Evolutionary conservation across 495 filamentous ascomycete genomes (phyloP), one percentile per base, ranked within the genome.

Genomic region (Podospora comata): DNA sequence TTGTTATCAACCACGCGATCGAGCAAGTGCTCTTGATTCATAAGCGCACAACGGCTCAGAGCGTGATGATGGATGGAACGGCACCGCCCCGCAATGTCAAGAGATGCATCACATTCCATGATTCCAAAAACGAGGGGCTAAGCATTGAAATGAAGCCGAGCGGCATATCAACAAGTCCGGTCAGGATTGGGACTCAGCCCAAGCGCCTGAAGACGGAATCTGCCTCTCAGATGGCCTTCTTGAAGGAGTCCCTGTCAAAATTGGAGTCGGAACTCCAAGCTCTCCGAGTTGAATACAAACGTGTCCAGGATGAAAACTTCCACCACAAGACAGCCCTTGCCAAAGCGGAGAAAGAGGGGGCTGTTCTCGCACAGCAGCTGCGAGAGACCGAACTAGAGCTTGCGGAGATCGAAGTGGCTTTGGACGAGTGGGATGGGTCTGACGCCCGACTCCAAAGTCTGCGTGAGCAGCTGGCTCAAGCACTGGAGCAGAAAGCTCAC

Each of bases 11-110:
- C 64, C 84, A 94, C 72, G 78, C 81, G 7, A 91, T 97, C 59
- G 95, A 99, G 66, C 94, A 98, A 73, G 88, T 89, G 13, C 83
- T 97, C 11, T 77, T 99, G 2, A 88, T 97, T 59, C 84, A 88
- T 57, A 78, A 87, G 56, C 80, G 91, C 19, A 73, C 81, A 13
- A 83, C 91, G 64, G 96, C 90, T 1, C 80, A 89, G 23, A 77
- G 85, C 2, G 84, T 90, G 34, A 91, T 97, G 83, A 90, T 89
- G 71, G 83, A 85, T 58, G 85, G 85, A 7, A 4, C 4, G 7
- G 73, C 79, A 48, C 81, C 79, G 32, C 86, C 90, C 3, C 82
- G 78, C 15, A 93, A 96, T 70, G 93, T 96, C 28, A 87, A 84
- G 67, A 85, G 85, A 64, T 93, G 90, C 69, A 87, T 90, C 66